These are phyloP conservation scores for Aureobasidium sp. DNA, from an alignment of 2,329 filamentous ascomycete genomes.

Conservation along the genomic window DNA sequence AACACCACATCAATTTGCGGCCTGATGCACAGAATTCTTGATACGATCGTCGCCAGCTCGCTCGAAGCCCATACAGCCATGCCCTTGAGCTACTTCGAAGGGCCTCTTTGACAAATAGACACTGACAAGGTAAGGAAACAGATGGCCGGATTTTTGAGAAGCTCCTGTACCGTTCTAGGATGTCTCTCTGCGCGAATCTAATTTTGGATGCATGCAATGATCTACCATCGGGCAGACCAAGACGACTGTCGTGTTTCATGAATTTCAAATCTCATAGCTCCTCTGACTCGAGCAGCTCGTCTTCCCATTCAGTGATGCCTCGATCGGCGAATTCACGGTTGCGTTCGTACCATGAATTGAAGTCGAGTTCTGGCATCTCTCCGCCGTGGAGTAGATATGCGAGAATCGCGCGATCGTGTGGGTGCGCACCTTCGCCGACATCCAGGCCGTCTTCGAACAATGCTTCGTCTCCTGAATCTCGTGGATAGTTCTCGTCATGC, in stretches of 20 bases:
- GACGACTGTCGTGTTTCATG: background rate
- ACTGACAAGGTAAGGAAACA: no score
- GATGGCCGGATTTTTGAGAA: no score
- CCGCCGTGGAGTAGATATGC: background rate
- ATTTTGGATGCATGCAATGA: no score
- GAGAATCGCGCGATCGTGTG: slow-evolving; percentile 8
- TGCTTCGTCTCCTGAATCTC: slow-evolving; percentile 18
- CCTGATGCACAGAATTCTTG: background rate
- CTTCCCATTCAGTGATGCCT: background rate
- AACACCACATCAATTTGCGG: no score
- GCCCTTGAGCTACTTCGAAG: background rate
- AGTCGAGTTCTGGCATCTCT: slow-evolving; percentile 8
- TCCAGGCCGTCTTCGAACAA: slow-evolving; percentile 13
- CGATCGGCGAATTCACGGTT: background rate
- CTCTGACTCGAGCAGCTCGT: slow-evolving; percentile 6
- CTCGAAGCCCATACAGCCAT: background rate
- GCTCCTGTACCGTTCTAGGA: background rate
- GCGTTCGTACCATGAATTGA: slow-evolving; percentile 7
- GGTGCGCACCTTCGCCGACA: background rate
- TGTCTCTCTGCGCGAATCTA: no score
- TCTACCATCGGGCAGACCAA: background rate
- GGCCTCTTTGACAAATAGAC: no score
- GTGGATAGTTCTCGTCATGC: slow-evolving; percentile 11
- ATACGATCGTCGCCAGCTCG: background rate
- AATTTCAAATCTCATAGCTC: background rate